These are phyloP conservation scores for Rhizomucor pusillus DNA, from an alignment of 371 early-diverging fungal genomes.

Conservation along the genomic window DNA sequence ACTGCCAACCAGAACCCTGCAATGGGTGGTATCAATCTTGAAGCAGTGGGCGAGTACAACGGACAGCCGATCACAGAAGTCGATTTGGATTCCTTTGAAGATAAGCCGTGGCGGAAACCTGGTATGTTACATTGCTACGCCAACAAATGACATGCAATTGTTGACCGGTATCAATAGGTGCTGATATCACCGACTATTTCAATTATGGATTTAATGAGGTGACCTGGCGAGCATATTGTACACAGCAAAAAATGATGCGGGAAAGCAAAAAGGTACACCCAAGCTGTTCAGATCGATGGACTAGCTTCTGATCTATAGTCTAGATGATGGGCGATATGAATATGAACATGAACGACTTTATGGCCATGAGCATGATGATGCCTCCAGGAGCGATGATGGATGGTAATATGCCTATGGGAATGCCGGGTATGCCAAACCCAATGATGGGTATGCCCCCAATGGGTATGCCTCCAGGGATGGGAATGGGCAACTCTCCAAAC, in stretches of 20 bases:
- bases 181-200: conserved; percentile 98
- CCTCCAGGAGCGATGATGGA: conserved; percentile 87
- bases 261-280: conserved; percentile 50
- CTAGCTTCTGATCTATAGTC: not conserved
- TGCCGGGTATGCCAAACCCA: conserved; percentile 20
- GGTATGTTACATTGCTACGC: conserved; percentile 22
- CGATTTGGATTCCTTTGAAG: conserved; percentile 86
- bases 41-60: conserved; percentile 74
- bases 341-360: conserved; percentile 38
- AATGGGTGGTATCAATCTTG: conserved; percentile 64
- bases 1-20: conserved; percentile 6
- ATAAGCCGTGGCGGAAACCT: conserved; percentile 98
- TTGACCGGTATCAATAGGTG: conserved; percentile 25
- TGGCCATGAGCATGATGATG: conserved; percentile 67
- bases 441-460: conserved; percentile 26
- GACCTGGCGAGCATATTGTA: conserved; percentile 92
- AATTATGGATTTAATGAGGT: conserved; percentile 98
- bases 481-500: conserved; percentile 12
- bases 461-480: conserved; percentile 16
- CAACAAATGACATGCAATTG: not conserved
- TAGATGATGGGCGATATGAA: conserved; percentile 45
- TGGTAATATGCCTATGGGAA: conserved; percentile 18
- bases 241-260: conserved; percentile 83
- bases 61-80: conserved; percentile 83
- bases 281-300: too few species aligned